A percentile compares a stretch with the other conserved stretches of the same genome.
phyloP scores from a whole-genome alignment of 345 rosid species.

The Citrus medica region DNA sequence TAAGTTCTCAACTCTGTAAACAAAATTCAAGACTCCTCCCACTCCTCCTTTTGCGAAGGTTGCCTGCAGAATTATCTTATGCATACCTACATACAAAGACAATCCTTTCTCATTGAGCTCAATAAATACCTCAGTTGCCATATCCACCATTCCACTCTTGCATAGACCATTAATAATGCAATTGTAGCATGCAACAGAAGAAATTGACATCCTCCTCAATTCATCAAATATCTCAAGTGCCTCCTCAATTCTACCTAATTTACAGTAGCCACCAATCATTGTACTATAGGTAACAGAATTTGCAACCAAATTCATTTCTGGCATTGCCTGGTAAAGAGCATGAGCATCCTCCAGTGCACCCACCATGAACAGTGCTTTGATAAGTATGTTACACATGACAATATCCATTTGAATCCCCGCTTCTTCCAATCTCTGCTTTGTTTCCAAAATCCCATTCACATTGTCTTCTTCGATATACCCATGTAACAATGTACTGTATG shows the following conservation, averaged over 20 bases:
- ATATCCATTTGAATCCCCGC: constrained; percentile 55
- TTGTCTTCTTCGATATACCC: constrained; percentile 59
- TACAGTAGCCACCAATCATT: constrained; percentile 59
- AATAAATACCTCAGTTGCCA: constrained; percentile 52
- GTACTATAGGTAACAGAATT: constrained; percentile 55
- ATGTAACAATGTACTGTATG: constrained; percentile 64
- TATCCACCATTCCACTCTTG: constrained; percentile 49
- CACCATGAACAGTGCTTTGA: constrained; percentile 63
- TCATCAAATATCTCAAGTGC: constrained; percentile 80
- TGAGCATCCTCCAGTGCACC: constrained; percentile 74
- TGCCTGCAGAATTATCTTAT: constrained; percentile 41
- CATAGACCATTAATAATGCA: constrained; percentile 61
- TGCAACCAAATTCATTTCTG: constrained; percentile 51
- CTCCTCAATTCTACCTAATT: constrained; percentile 61
- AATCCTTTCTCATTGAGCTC: constrained; percentile 55
- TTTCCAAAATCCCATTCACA: constrained; percentile 45
- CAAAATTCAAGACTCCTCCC: constrained; percentile 44
- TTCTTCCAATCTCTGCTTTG: constrained; percentile 48
- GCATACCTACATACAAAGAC: constrained; percentile 33
- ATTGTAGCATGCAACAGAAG: constrained; percentile 60
- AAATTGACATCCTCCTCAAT: constrained; percentile 42
- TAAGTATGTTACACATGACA: constrained; percentile 65
- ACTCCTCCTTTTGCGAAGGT: constrained; percentile 36
- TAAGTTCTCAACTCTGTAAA: constrained; percentile 39
- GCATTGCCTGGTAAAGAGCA: constrained; percentile 58